Evolutionary conservation across 306 rosid species (phyloP).

Genomic region (Medicago ruthenica): DNA sequence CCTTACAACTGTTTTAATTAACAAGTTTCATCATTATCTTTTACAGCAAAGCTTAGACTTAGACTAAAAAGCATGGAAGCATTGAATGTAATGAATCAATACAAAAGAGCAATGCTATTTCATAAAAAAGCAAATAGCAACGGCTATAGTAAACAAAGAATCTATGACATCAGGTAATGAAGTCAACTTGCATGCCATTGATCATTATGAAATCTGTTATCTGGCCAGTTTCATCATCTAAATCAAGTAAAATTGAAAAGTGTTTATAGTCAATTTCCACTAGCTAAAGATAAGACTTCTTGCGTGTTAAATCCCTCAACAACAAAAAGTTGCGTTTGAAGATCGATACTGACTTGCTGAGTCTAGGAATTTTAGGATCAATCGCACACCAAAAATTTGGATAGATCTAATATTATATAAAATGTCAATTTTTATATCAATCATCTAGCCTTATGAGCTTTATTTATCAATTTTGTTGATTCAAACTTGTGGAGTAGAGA

Average conservation of each 20-base stretch:
- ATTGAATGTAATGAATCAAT: not conserved
- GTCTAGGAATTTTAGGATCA: not conserved
- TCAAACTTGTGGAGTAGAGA: too few species aligned
- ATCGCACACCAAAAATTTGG: too few species aligned
- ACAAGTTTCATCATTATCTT: not conserved
- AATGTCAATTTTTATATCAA: too few species aligned
- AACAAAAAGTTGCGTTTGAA: not conserved
- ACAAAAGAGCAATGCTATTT: not conserved
- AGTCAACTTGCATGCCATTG: conserved; percentile 4
- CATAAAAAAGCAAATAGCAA: not conserved
- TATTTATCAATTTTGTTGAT: too few species aligned
- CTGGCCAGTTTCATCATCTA: not conserved
- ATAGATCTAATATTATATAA: too few species aligned
- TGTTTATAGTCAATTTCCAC: not conserved
- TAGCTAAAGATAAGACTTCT: not conserved
- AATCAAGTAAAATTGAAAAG: not conserved
- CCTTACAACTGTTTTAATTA: not conserved
- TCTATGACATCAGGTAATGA: not conserved
- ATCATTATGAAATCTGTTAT: not conserved
- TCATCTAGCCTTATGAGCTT: too few species aligned
- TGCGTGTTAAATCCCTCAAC: not conserved
- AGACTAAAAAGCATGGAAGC: not conserved
- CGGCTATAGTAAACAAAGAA: not conserved
- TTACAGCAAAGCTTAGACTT: not conserved
- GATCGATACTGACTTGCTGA: too few species aligned